Conservation (phyloP, 805 yeast species). For the Starmerella potacharoeniae region DNA sequence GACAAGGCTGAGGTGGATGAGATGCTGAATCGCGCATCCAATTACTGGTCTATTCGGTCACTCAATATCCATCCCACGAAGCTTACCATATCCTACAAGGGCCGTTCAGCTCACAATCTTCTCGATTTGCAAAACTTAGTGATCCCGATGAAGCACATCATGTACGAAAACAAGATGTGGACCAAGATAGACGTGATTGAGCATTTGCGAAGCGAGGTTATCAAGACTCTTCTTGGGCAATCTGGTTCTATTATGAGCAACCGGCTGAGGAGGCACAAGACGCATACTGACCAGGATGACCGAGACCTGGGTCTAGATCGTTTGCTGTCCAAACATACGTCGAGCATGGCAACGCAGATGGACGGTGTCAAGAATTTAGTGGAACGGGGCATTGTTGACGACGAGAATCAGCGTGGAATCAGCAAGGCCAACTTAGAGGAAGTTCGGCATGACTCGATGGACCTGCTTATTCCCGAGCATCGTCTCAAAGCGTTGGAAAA, state of each 20-base stretch:
- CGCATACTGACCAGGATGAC: slow-evolving; percentile 11
- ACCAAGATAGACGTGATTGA: slow-evolving; percentile 55
- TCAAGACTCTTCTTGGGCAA: slow-evolving; percentile 32
- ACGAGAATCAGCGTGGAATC: background rate
- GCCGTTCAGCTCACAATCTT: slow-evolving; percentile 45
- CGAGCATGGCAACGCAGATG: background rate
- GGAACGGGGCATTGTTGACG: background rate
- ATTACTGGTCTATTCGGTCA: slow-evolving; percentile 54
- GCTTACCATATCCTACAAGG: slow-evolving; percentile 60
- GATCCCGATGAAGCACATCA: slow-evolving; percentile 51
- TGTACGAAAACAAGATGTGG: slow-evolving; percentile 55
- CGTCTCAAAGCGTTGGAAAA: slow-evolving; percentile 6
- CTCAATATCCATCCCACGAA: slow-evolving; percentile 41
- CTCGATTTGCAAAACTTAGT: slow-evolving; percentile 68
- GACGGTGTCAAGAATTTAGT: background rate
- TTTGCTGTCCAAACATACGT: slow-evolving; percentile 13
- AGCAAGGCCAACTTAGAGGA: background rate
- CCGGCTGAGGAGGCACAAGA: slow-evolving; percentile 38
- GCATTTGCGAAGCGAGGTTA: slow-evolving; percentile 43
- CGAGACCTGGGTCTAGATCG: slow-evolving; percentile 9
- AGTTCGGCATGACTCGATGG: background rate
- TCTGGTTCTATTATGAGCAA: slow-evolving; percentile 73
- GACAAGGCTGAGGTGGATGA: slow-evolving; percentile 35
- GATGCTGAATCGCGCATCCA: slow-evolving; percentile 68
- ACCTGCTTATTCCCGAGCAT: slow-evolving; percentile 6